Base-by-base conservation (phyloP, 257 asterid genomes). In the Oldenlandia corymbosa region DNA sequence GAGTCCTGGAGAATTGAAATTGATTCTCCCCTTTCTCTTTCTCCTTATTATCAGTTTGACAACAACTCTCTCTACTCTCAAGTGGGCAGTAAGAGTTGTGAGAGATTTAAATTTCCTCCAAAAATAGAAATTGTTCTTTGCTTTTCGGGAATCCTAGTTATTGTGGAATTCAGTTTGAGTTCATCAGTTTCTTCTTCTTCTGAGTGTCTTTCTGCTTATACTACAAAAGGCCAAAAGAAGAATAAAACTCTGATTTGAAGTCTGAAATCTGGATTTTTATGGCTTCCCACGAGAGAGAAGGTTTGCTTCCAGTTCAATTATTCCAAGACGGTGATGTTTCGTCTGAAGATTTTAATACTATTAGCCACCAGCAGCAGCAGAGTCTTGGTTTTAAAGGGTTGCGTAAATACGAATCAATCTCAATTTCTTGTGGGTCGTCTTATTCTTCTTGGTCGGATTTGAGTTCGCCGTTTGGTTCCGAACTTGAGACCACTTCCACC, bases 401-500 rank as follows among this genome's bases (percentile, higher is more conserved):
- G 24, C 59, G 59, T 17, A 8, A 8, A 51, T 72, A 51, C 17
- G 82, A 70, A 50, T 70, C 74, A 12, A 58, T 36, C 37, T 67
- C 62, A 17, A 68, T 71, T 5, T 41, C 62, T 9, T 66, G 32
- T 42, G 68, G 71, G 21, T 70, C 66, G 10, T 70, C 76, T 37
- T 69, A 55, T 53, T 51, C 70, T 9, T 83, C 91, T 18, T 79
- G 88, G 1, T 83, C 92, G 39, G 90, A 84, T 10, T 72, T 82
- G 43, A 86, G 92, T 75, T 73, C 95, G 43, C 90, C 95, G 30
- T 52, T 75, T 32, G 79, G 78, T 39, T 90, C 94, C 30, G 95
- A 90, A 56, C 63, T 85, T 66, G 87, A 79, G 58, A 81, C 88
- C 1, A 75, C 84, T 23, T 63, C 88, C 1, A 75, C 84, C n/a